A percentile compares a stretch with the other conserved stretches of the same genome.
These are phyloP conservation scores for Saccharomycopsis malanga DNA, from an alignment of 805 yeast genomes.

Conservation along the genomic window DNA sequence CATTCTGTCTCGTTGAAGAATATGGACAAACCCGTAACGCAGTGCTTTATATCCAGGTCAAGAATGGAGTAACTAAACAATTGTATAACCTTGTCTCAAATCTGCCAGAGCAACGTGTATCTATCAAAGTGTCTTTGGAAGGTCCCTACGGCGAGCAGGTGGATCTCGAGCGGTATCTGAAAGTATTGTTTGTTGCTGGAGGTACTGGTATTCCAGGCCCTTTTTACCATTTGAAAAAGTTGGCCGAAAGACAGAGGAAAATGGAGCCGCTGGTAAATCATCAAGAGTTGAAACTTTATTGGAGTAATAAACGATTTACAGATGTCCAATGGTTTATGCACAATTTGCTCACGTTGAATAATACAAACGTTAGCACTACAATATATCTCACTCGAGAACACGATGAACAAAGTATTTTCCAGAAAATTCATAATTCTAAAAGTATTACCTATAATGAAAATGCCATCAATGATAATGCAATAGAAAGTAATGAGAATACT, in stretches of 20 bases:
- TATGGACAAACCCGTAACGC: background rate
- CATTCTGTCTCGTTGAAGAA: constrained; percentile 10
- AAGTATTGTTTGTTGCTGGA: constrained; percentile 12
- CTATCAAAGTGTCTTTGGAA: constrained; percentile 9
- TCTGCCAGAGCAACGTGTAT: background rate
- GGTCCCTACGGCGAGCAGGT: constrained; percentile 14
- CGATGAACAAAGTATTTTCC: too few species aligned
- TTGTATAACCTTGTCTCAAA: background rate
- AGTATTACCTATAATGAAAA: too few species aligned
- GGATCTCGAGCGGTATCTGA: constrained; percentile 3
- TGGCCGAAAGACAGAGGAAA: background rate
- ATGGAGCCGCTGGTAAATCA: too few species aligned
- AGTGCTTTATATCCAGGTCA: constrained; percentile 13
- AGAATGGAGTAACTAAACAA: constrained; percentile 9
- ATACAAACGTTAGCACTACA: background rate
- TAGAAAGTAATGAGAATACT: too few species aligned
- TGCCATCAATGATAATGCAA: too few species aligned
- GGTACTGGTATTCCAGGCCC: constrained; percentile 18
- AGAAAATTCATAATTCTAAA: too few species aligned
- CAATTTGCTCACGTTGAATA: background rate
- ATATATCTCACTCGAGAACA: constrained; percentile 15
- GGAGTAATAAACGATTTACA: constrained; percentile 8
- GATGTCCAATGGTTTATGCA: constrained; percentile 5
- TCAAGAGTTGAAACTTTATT: background rate
- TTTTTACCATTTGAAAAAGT: constrained; percentile 5